Evolutionary conservation across 208 protist species (phyloP), one percentile per base, ranked within the genome.

Genomic region (Crithidia thermophila): DNA sequence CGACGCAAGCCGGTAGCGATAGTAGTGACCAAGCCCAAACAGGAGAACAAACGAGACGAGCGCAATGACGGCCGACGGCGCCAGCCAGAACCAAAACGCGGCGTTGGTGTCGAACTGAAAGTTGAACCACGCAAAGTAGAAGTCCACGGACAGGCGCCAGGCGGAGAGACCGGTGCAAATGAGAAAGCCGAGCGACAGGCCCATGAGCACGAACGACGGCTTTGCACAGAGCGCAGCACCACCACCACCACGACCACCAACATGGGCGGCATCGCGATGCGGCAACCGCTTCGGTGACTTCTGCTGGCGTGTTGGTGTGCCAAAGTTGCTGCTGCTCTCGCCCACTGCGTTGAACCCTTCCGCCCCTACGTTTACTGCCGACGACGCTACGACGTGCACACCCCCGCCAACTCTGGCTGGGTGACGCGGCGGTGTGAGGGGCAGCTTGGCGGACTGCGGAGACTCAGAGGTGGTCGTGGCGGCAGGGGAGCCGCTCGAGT

Each of bases 111-210:
- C 42, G 16, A 59, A 34, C 9, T 59, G 28, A 39, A 64, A 72
- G 40, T 40, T 47, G 31, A 63, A 59, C 43, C 34, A 53, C 1
- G 57, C 72, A 27, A 64, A 77, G 63, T 68, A 72, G 20, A 64
- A 68, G 52, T 73, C 56, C 3, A 74, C 45, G 1, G 60, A 64
- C 34, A 74, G 51, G 9, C 61, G 61, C 73, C 73, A 79, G 18
- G 55, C 43, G 21, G 47, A 51, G 61, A 73, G 50, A 2, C 34
- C 42, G 2, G 49, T 69, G 37, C 46, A 46, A 31, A 61, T 33
- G 0, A 79, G n/a, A 33, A 60, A 74, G 10, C 73, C 73, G 0
- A 79, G 23, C 4, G 13, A 13, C 14, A 72, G 18, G 7, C 55
- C 23, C 55, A 61, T 61, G 0, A 27, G 55, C 40, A 36, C 66